phyloP scores from a whole-genome alignment of 352 stramenopile species.

The Peronospora belbahrii region DNA sequence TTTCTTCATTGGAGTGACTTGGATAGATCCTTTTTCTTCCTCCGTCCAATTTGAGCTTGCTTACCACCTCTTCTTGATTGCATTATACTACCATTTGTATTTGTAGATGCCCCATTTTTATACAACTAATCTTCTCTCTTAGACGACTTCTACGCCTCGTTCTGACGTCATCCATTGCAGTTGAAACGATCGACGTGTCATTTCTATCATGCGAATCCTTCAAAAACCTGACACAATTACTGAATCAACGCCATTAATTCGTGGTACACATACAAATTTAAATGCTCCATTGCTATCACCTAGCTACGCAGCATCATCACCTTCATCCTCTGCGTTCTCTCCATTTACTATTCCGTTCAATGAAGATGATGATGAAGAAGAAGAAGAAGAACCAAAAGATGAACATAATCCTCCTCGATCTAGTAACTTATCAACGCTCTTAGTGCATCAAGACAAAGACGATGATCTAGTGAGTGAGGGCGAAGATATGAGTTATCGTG shows the following conservation, averaged over 20 bases:
- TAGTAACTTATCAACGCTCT: slow-evolving; percentile 10
- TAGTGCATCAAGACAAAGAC: slow-evolving; percentile 12
- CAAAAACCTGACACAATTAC: slow-evolving; percentile 21
- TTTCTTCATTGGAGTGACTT: too few relatives aligned
- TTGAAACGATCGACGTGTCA: neutral
- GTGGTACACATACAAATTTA: neutral
- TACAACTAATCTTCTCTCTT: too few relatives aligned
- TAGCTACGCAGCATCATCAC: slow-evolving; percentile 38
- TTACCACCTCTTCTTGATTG: too few relatives aligned
- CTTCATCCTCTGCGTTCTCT: slow-evolving; percentile 34
- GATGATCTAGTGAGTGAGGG: slow-evolving; percentile 18
- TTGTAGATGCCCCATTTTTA: too few relatives aligned
- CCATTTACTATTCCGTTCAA: slow-evolving; percentile 22
- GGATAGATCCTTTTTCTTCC: too few relatives aligned
- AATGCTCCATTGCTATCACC: slow-evolving; percentile 31
- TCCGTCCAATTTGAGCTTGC: too few relatives aligned
- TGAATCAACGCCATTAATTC: slow-evolving; percentile 56
- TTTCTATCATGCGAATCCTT: slow-evolving; percentile 14
- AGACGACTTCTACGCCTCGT: too few relatives aligned
- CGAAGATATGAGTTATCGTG: slow-evolving; percentile 20
- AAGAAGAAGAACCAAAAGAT: neutral
- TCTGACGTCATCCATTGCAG: too few relatives aligned
- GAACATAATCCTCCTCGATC: slow-evolving; percentile 9
- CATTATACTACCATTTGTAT: too few relatives aligned
- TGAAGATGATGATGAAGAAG: too few relatives aligned